Conservation (phyloP, 306 rosid species). For the Styphnolobium japonicum region DNA sequence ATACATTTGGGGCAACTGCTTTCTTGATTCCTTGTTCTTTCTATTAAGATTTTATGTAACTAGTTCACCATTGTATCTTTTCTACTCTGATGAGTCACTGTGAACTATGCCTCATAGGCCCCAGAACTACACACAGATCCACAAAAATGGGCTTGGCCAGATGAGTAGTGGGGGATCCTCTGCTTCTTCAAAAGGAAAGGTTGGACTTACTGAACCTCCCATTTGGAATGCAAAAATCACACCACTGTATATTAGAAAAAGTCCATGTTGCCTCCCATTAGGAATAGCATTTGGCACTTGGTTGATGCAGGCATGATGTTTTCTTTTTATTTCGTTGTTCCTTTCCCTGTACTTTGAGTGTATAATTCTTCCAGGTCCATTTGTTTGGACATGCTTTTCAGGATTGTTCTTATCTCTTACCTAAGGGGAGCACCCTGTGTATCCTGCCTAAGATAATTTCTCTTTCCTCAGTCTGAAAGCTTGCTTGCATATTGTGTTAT, state of each 20-base stretch:
- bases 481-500: not conserved
- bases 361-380: no score
- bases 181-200: slow-evolving; percentile 56
- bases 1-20: not conserved
- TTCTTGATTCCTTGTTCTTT: not conserved
- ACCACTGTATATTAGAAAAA: not conserved
- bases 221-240: not conserved
- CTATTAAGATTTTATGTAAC: not conserved
- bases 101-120: slow-evolving; percentile 43
- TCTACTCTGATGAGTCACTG: not conserved
- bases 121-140: slow-evolving; percentile 74
- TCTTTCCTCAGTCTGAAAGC: slow-evolving; percentile 1
- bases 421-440: not conserved
- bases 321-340: no score
- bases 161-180: slow-evolving; percentile 48
- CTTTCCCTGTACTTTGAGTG: no score
- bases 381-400: not conserved
- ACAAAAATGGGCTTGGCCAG: slow-evolving; percentile 55
- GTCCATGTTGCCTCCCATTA: not conserved
- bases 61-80: slow-evolving; percentile 10
- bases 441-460: not conserved
- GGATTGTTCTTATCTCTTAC: not conserved
- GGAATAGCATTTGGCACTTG: not conserved
- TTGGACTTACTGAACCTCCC: slow-evolving; percentile 15
- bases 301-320: no score